Evolutionary conservation across 352 stramenopile species (phyloP), one percentile per base, ranked within the genome.

Genomic region (Phytophthora megakarya): DNA sequence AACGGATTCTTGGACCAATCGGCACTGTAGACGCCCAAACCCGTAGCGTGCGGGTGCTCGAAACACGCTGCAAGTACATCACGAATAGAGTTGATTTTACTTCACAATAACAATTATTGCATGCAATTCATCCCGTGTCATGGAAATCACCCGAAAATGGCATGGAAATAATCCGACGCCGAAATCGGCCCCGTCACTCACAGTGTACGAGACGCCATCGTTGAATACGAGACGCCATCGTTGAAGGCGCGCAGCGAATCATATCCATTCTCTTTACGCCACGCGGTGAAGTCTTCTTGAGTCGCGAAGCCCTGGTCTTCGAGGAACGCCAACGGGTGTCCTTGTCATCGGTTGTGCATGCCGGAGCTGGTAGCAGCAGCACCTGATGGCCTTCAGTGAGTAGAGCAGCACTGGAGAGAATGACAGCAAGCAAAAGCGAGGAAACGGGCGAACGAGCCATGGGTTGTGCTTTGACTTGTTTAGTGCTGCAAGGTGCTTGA

Each of bases 231-330:
- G 1, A 52, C 53, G 15, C 53, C 56, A 44, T 82, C 74, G 58
- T 80, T 79, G 61, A 82, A 82, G 32, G 63, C 67, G 13, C 71
- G 70, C 23, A 82, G 49, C 18, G 71, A 80, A 50, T 80, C 70
- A 56, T 75, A 77, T 35, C 64, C 67, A 30, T 82, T 80, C 9
- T 59, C 59, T 25, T 61, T 45, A 12, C 72, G 64, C 64, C 70
- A 86, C 12, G 39, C 62, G 9, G 70, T 76, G 26, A 84, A 79
- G 43, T 86, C 78, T 5, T 66, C 63, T 12, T 69, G 67, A 12
- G 73, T 82, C 16, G 72, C 61, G 48, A 72, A 81, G 19, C 65
- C 70, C 44, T 84, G 78, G 50, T 73, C 61, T 63, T 84, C 78
- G 11, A 84, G 65, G 58, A 82, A 82, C 30, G 73, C 77, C 23